Evolutionary conservation across 2,329 filamentous ascomycete genomes (phyloP), one percentile per base, ranked within the genome.

Genomic region (Exophiala sideris): DNA sequence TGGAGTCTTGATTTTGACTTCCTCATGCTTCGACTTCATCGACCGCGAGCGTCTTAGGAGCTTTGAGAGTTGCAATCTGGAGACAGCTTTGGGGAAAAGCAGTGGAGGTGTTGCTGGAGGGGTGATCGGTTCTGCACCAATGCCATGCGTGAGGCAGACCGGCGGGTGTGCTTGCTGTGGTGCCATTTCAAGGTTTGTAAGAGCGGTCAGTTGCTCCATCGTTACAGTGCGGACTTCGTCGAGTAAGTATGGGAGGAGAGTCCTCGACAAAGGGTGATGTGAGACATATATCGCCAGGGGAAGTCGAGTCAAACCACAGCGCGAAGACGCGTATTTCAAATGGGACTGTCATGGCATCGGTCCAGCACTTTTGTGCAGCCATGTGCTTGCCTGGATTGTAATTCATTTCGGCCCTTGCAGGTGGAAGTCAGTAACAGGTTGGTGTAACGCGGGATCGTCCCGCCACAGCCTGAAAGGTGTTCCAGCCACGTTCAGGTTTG

Each of bases 281-380:
- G 56, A 59, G 48, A 56, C 49, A 53, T 50, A 52, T 53, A 58
- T 53, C 38, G 7, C 46, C 46, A 12, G 45, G 42, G 50, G 39
- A n/a, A 39, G 21, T 24, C 11, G 41, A 44, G 9, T 32, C 41
- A 5, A 29, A 24, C 45, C 12, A 41, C 35, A 14, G 29, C 34
- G 33, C 41, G 38, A 16, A 33, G 32, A 29, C 52, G 56, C 42
- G 49, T 50, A 12, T 59, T 59, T 46, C 48, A 54, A 54, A 59
- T 54, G 33, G 29, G 56, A 56, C 53, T 42, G 50, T 45, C 29
- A 38, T 54, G 50, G 44, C 50, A 21, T 33, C 35, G 9, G 44
- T 39, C 14, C 20, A 49, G 45, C 24, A 20, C 32, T n/a, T 10
- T 24, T n/a, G 41, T 44, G 47, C 29, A 36, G 39, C 36, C 46